Base-by-base conservation (phyloP, 1,284 basidiomycete species). In the Sanghuangporus baumii region DNA sequence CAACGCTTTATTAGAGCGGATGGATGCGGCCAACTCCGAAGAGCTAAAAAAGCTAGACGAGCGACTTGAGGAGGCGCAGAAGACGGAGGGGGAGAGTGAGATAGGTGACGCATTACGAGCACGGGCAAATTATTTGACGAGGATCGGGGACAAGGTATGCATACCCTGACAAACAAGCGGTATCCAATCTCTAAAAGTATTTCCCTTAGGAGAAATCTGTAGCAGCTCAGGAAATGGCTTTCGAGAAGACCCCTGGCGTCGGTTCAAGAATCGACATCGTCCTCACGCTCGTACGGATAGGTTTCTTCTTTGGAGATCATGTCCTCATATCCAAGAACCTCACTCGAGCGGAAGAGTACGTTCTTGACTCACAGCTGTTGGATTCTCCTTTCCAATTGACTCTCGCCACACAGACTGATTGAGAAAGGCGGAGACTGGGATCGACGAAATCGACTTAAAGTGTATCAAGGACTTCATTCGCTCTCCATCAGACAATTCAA, bases 351-450 rank as follows among this genome's bases (percentile, higher is more conserved):
- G 90, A 94, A 70, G 84, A 87, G 91, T 94, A 66, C 65, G 37
- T 34, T 51, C 14, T n/a, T 14, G 8, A 36, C 26, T 16, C 52
- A 37, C 38, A 18, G 46, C 0, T 51, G n/a, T 36, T 18, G n/a
- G 14, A 16, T 48, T 34, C 8, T 31, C 48, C 8, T 41, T 20
- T 37, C 3, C 23, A 51, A 34, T 37, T 51, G 5, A 55, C 62
- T 43, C 47, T 46, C 20, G 40, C 23, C 52, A 62, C 55, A 26
- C 71, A 96, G 93, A 66, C 78, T 98, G 40, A 91, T 98, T 57
- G 95, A 98, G 70, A 87, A 95, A 73, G 96, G 97, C 1, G 96
- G 97, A 54, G 96, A 99, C 75, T 99, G 96, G 96, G 96, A 99
- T 74, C 82, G 97, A 61, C 85, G 95, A 37, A 99, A 98, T 74